Evolutionary conservation across 2,329 filamentous ascomycete genomes (phyloP).

Genomic region (Colletotrichum camelliae): DNA sequence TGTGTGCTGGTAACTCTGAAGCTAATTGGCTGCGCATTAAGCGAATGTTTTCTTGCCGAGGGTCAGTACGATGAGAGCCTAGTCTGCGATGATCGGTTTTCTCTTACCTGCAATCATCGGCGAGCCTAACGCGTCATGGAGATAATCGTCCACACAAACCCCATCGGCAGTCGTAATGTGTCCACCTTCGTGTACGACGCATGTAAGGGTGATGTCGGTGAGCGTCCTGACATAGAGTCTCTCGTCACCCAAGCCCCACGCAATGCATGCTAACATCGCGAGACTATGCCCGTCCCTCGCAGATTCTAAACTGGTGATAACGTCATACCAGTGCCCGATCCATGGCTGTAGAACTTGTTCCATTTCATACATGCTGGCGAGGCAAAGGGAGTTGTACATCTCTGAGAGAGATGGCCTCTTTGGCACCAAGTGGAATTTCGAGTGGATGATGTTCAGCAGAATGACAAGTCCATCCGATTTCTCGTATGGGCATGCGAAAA

Average conservation of each 20-base stretch:
- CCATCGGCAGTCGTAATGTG: not conserved
- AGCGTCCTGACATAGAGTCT: not conserved
- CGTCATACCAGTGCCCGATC: constrained; percentile 1
- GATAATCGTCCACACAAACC: not conserved
- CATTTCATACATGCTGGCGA: constrained; percentile 15
- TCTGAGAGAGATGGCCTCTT: not conserved
- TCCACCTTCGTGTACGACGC: not conserved
- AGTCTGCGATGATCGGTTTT: accelerated
- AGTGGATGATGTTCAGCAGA: constrained; percentile 14
- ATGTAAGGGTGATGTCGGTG: not conserved
- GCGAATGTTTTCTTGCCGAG: not conserved
- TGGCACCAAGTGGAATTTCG: not conserved
- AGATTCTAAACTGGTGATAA: not conserved
- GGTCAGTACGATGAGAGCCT: not conserved
- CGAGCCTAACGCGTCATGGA: constrained; percentile 4
- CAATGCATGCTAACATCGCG: not conserved
- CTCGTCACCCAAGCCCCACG: constrained; percentile 12
- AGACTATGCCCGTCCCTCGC: not conserved
- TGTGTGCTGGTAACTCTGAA: not conserved
- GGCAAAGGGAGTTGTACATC: not conserved
- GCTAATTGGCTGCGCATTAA: not conserved
- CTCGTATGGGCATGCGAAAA: constrained; percentile 1
- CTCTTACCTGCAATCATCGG: constrained; percentile 5
- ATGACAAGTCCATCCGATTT: constrained; percentile 1
- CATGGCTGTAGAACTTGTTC: constrained; percentile 10